Conservation (phyloP, 139 green algal species). For the Trebouxia sp. region DNA sequence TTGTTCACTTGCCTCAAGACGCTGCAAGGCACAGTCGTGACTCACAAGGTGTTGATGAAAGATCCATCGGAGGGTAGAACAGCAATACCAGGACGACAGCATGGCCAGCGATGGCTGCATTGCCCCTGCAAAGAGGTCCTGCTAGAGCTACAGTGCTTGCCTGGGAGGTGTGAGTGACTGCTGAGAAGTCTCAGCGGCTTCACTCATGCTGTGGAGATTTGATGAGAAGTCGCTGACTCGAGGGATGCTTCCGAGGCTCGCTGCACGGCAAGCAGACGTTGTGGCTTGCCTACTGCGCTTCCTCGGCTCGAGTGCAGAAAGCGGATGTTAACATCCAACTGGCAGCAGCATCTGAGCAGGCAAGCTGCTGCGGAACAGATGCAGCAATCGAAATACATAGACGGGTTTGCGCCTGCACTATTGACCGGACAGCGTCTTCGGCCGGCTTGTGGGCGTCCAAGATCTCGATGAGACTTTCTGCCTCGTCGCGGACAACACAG, state of each 20-base stretch:
- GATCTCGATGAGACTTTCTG: too few relatives aligned
- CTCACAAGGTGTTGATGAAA: too few relatives aligned
- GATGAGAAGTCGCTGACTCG: too few relatives aligned
- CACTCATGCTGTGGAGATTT: too few relatives aligned
- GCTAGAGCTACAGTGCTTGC: too few relatives aligned
- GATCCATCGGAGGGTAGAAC: too few relatives aligned
- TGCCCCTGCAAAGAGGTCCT: not conserved
- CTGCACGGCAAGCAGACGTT: not conserved
- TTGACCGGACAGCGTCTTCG: too few relatives aligned
- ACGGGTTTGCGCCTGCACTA: not conserved
- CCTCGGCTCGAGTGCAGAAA: not conserved
- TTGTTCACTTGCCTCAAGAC: slow-evolving; percentile 13
- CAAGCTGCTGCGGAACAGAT: too few relatives aligned
- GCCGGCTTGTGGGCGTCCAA: too few relatives aligned
- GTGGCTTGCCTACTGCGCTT: not conserved
- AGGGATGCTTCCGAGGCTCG: too few relatives aligned
- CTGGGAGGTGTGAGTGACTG: not conserved
- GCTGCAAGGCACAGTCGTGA: not conserved
- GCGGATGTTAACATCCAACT: not conserved
- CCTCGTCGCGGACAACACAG: too few relatives aligned
- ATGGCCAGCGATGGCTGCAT: not conserved
- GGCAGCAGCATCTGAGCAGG: too few relatives aligned
- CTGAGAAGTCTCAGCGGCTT: not conserved
- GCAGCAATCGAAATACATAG: not conserved
- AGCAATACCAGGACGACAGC: not conserved